Conservation (phyloP, 345 rosid genomes). For the Brassica cretica region DNA sequence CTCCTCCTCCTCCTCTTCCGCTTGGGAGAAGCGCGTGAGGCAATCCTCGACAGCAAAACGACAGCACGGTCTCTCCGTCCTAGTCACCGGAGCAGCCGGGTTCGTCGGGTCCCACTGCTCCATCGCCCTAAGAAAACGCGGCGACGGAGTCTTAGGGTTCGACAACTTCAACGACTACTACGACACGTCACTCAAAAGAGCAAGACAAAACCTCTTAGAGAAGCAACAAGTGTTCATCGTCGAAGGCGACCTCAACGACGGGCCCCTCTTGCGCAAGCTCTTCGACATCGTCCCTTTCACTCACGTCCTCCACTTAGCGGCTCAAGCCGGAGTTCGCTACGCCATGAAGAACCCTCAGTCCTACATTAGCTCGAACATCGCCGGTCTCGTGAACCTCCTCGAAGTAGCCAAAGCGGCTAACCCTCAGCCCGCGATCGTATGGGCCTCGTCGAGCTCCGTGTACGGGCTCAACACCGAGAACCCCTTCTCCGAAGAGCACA, state of each 20-base stretch:
- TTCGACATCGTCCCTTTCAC: conserved; percentile 82
- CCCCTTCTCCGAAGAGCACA: conserved; percentile 75
- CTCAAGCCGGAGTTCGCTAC: conserved; percentile 91
- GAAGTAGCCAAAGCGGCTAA: conserved; percentile 66
- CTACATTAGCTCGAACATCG: conserved; percentile 74
- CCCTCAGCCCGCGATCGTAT: conserved; percentile 80
- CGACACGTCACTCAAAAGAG: conserved; percentile 72
- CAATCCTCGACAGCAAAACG: conserved; percentile 75
- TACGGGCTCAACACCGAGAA: conserved; percentile 81
- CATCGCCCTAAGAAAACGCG: conserved; percentile 66
- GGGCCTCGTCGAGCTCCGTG: conserved; percentile 91
- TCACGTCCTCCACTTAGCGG: conserved; percentile 84
- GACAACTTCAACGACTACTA: conserved; percentile 80
- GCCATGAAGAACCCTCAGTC: conserved; percentile 92
- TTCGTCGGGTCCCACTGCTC: conserved; percentile 82
- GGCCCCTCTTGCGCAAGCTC: conserved; percentile 57
- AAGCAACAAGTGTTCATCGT: conserved; percentile 70
- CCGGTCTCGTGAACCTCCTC: conserved; percentile 71
- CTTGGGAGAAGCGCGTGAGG: conserved; percentile 87
- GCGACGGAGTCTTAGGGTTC: conserved; percentile 80
- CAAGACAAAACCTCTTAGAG: conserved; percentile 52
- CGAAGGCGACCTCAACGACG: conserved; percentile 77
- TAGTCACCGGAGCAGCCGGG: conserved; percentile 86
- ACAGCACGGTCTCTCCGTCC: conserved; percentile 61
- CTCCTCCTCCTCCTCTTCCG: conserved; percentile 42